Evolutionary conservation across 768 basidiomycete species (phyloP).

Genomic region (Candolleomyces eurysporus): DNA sequence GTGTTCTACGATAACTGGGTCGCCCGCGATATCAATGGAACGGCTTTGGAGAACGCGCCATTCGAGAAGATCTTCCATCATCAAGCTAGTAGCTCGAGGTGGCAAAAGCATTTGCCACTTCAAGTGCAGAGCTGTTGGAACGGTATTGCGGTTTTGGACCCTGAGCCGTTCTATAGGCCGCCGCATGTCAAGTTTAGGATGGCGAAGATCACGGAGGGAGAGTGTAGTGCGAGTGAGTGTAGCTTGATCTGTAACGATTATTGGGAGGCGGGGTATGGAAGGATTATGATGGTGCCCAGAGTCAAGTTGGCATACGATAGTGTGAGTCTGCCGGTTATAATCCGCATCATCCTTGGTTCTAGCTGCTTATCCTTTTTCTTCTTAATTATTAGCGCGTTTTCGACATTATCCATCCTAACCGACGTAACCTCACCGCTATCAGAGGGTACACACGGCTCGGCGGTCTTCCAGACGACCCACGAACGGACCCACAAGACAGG

Average conservation of each 20-base stretch:
- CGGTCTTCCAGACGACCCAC: constrained; percentile 94
- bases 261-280: constrained; percentile 92
- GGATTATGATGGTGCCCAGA: constrained; percentile 96
- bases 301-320: constrained; percentile 96
- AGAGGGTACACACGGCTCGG: constrained; percentile 92
- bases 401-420: constrained; percentile 88
- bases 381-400: constrained; percentile 70
- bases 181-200: constrained; percentile 94
- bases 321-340: constrained; percentile 38
- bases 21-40: constrained; percentile 97
- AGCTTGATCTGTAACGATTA: constrained; percentile 98
- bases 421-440: constrained; percentile 94
- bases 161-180: constrained; percentile 90
- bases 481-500: constrained; percentile 96
- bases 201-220: constrained; percentile 83
- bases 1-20: constrained; percentile 99
- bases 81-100: constrained; percentile 67
- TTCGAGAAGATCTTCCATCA: constrained; percentile 96
- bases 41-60: constrained; percentile 95
- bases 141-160: constrained; percentile 93
- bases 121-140: constrained; percentile 99
- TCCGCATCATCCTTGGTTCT: neutral
- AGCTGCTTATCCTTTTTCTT: neutral
- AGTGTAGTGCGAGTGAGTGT: constrained; percentile 96
- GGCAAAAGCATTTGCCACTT: constrained; percentile 88